phyloP scores from a whole-genome alignment of 495 filamentous ascomycete species.

The Terfezia claveryi region DNA sequence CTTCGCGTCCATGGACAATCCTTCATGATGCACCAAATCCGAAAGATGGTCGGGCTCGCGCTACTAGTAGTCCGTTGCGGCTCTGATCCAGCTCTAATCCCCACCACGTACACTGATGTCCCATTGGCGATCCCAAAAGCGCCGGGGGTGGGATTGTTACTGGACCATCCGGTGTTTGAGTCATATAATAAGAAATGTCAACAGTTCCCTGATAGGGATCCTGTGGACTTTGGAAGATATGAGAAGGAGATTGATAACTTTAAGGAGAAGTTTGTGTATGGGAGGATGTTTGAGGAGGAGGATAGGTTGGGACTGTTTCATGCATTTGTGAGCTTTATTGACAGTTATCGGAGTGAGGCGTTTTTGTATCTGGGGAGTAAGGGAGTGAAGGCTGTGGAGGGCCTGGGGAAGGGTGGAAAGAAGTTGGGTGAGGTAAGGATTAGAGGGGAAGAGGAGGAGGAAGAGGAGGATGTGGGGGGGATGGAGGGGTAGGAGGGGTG shows the following conservation, averaged over 20 bases:
- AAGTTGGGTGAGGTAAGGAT: not conserved
- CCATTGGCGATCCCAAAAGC: constrained; percentile 84
- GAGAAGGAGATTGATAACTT: constrained; percentile 63
- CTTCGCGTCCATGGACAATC: constrained; percentile 90
- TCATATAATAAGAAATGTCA: constrained; percentile 47
- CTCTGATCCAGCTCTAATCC: constrained; percentile 39
- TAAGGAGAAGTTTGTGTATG: constrained; percentile 83
- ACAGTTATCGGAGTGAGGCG: constrained; percentile 6
- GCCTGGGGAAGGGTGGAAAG: not conserved
- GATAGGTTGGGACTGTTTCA: constrained; percentile 41
- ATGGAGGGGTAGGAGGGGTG: not conserved
- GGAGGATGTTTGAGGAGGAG: constrained; percentile 73
- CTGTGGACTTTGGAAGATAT: constrained; percentile 56
- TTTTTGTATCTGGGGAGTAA: constrained; percentile 16
- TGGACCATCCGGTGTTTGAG: constrained; percentile 80
- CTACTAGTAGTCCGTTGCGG: constrained; percentile 65
- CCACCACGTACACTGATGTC: constrained; percentile 39
- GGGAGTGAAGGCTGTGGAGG: constrained; percentile 14
- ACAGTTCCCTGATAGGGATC: constrained; percentile 30
- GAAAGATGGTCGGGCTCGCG: constrained; percentile 94
- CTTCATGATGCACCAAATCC: constrained; percentile 99
- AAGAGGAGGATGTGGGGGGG: not conserved
- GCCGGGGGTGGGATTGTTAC: constrained; percentile 62
- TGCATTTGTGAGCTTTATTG: constrained; percentile 17
- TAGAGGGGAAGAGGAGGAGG: not conserved